These are phyloP conservation scores for Hanseniaspora jakobsenii DNA, from an alignment of 805 yeast species.

Conservation along the genomic window DNA sequence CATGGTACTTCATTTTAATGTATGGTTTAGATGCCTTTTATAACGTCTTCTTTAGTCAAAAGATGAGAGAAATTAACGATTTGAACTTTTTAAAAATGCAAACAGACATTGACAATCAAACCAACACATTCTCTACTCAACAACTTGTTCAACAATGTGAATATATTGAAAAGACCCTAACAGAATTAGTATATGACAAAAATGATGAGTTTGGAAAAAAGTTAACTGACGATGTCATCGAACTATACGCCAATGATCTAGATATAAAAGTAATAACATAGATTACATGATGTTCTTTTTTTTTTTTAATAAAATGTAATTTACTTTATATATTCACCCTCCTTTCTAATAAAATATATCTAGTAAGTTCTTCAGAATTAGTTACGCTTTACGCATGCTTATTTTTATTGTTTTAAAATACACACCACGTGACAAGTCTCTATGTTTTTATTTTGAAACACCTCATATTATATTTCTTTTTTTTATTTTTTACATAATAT, in stretches of 20 bases:
- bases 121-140: slow-evolving; percentile 2
- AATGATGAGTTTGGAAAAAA: slow-evolving; percentile 47
- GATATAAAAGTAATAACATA: not conserved
- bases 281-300: not conserved
- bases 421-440: no score
- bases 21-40: slow-evolving; percentile 74
- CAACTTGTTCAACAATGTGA: slow-evolving; percentile 31
- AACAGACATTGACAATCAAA: slow-evolving; percentile 12
- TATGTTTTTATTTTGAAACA: no score
- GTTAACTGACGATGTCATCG: slow-evolving; percentile 47
- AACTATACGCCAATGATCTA: slow-evolving; percentile 16
- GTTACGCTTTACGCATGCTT: no score
- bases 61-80: slow-evolving; percentile 6
- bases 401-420: no score
- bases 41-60: slow-evolving; percentile 50
- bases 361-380: no score
- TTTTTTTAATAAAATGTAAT: not conserved
- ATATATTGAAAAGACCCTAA: slow-evolving; percentile 46
- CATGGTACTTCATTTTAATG: slow-evolving; percentile 89
- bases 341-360: no score
- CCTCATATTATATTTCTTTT: no score
- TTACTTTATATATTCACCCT: no score
- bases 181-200: slow-evolving; percentile 56
- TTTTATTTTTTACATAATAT: no score
- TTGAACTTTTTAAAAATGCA: slow-evolving; percentile 10